Percentiles rank a stretch among this genome's conserved stretches.
Conservation (phyloP, 345 rosid species). For the Eucalyptus erythrocorys region DNA sequence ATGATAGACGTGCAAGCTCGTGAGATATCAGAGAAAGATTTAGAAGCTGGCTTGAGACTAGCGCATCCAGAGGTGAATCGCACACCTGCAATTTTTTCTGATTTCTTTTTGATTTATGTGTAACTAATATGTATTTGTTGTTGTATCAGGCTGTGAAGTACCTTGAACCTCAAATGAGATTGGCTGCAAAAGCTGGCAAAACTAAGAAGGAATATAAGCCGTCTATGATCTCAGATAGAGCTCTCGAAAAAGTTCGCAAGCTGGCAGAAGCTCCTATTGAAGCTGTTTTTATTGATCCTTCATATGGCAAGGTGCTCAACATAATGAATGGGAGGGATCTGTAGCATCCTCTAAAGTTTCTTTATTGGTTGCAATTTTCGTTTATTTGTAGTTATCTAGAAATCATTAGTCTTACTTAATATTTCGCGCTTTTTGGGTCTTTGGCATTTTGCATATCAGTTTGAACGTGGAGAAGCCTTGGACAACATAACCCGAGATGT, state of each 20-base stretch:
- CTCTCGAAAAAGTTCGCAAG: constrained; percentile 52
- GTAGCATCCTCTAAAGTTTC: background rate
- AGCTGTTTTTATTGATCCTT: constrained; percentile 73
- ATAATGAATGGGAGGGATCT: background rate
- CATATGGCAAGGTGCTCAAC: constrained; percentile 71
- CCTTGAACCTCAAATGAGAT: constrained; percentile 78
- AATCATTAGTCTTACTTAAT: background rate
- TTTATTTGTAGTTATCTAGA: background rate
- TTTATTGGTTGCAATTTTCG: background rate
- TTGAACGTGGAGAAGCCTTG: constrained; percentile 95
- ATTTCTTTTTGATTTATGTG: background rate
- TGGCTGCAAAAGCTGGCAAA: constrained; percentile 91
- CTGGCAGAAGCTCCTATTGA: constrained; percentile 64
- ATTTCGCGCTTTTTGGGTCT: background rate
- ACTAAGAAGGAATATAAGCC: constrained; percentile 81
- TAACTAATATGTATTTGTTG: background rate
- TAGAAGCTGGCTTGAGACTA: constrained; percentile 77
- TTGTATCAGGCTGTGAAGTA: constrained; percentile 71
- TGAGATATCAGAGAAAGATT: constrained; percentile 79
- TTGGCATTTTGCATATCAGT: constrained; percentile 24
- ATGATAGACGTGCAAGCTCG: constrained; percentile 95
- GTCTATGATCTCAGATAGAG: constrained; percentile 63
- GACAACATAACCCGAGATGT: constrained; percentile 73
- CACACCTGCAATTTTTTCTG: background rate
- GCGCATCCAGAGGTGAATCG: constrained; percentile 87